These are phyloP conservation scores for Aspergillus spinulosporus DNA, from an alignment of 2,329 filamentous ascomycete genomes.

Conservation along the genomic window DNA sequence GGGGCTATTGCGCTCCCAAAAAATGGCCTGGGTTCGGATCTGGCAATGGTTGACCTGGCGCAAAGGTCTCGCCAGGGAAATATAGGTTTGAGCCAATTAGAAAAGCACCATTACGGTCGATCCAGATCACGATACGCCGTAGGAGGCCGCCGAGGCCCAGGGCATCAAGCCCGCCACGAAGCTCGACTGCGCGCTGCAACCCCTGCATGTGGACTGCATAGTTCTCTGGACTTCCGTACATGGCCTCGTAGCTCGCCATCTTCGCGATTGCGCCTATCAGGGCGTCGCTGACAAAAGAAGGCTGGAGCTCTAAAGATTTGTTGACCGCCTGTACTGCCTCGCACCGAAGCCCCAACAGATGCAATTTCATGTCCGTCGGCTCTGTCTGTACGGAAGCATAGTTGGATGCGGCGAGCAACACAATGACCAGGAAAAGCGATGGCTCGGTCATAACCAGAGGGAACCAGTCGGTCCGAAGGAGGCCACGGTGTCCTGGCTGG, in stretches of 20 bases:
- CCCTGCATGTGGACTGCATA: slow-evolving; percentile 53
- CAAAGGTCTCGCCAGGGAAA: slow-evolving; percentile 35
- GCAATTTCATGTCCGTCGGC: slow-evolving; percentile 20
- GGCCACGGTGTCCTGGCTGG: slow-evolving; percentile 30
- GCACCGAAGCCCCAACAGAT: slow-evolving; percentile 46
- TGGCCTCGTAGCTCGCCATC: slow-evolving; percentile 56
- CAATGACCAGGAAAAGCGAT: slow-evolving; percentile 43
- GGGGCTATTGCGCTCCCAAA: slow-evolving; percentile 25
- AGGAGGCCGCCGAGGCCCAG: slow-evolving; percentile 51
- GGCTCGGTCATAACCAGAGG: slow-evolving; percentile 44
- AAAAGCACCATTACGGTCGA: slow-evolving; percentile 47
- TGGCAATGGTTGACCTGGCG: slow-evolving; percentile 22
- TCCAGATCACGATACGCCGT: slow-evolving; percentile 51
- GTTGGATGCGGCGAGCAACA: slow-evolving; percentile 46
- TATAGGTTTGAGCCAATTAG: slow-evolving; percentile 35
- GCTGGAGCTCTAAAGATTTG: slow-evolving; percentile 35
- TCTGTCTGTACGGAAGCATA: slow-evolving; percentile 35
- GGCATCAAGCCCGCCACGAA: slow-evolving; percentile 47
- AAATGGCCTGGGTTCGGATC: slow-evolving; percentile 40
- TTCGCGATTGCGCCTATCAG: slow-evolving; percentile 52
- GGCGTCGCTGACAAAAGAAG: slow-evolving; percentile 39
- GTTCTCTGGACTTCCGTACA: slow-evolving; percentile 46
- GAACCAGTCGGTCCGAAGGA: slow-evolving; percentile 43
- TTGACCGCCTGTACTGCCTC: slow-evolving; percentile 50
- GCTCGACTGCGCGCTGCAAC: slow-evolving; percentile 44